Percentiles rank a stretch among this genome's conserved stretches.
Conservation (phyloP, 2,329 filamentous ascomycete genomes). For the Pyrenochaeta sp. region DNA sequence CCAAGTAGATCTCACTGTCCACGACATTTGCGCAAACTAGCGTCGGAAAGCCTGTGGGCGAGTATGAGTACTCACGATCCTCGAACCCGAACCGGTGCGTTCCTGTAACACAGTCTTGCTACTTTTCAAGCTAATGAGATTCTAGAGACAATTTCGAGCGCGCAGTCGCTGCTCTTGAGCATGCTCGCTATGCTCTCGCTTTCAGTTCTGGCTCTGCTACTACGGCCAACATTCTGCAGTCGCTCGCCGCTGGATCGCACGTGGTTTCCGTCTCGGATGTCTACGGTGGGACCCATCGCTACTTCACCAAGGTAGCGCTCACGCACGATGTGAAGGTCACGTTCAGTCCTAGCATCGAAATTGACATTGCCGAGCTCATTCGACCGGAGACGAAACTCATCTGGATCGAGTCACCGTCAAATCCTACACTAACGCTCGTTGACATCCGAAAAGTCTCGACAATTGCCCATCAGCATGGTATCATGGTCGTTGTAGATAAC, state of each 20-base stretch:
- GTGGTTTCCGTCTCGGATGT: constrained; percentile 97
- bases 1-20: constrained; percentile 80
- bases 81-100: constrained; percentile 84
- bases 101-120: neutral
- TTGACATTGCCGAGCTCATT: constrained; percentile 85
- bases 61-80: constrained; percentile 92
- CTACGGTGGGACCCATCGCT: constrained; percentile 96
- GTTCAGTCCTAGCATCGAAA: constrained; percentile 91
- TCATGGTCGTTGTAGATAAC: constrained; percentile 98
- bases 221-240: constrained; percentile 92
- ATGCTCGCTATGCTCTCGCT: constrained; percentile 89
- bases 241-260: constrained; percentile 87
- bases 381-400: constrained; percentile 89
- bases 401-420: constrained; percentile 96
- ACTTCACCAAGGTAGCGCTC: constrained; percentile 97
- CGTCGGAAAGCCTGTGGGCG: constrained; percentile 86
- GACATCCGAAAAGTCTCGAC: constrained; percentile 88
- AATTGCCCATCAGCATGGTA: constrained; percentile 84
- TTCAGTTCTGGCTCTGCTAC: constrained; percentile 95
- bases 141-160: constrained; percentile 85
- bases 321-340: constrained; percentile 94
- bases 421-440: constrained; percentile 91
- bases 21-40: constrained; percentile 94
- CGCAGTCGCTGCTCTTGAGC: constrained; percentile 89
- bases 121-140: constrained; percentile 15